Evolutionary conservation across 495 filamentous ascomycete species (phyloP), one percentile per base, ranked within the genome.

Genomic region (Penicillium robsamsonii): DNA sequence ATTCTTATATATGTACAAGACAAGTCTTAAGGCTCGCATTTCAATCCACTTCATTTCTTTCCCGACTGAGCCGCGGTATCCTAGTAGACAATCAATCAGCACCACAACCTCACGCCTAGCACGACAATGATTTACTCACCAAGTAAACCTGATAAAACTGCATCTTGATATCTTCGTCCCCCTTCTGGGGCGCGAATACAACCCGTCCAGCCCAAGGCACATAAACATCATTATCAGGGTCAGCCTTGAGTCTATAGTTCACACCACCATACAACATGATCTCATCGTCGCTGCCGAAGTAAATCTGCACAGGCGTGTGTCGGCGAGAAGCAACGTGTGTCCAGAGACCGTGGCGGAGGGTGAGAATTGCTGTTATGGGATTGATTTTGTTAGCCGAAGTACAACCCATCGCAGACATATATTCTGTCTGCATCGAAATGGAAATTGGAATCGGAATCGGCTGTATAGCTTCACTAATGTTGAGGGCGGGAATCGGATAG

Each of bases 71-170:
- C 73, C 31, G 71, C 62, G 12, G 73, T 62, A 67, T 74, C 73
- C 73, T 75, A 49, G 2, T 46, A 40, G 2, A 6, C 15, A 22
- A 15, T 56, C 17, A 62, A 50, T 56, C 45, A 25, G 17, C 51
- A 40, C 24, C 35, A 43, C 17, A 3, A 24, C 15, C 33, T 37
- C 15, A 33, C 13, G 17, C 44, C 33, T 24, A 64, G 60, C 27
- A 20, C 2, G 12, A 63, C 46, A 76, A 46, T 11, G 4, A 27
- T 17, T 3, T 18, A 75, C 79, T 60, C 50, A 84, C 84, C 70
- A 87, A 66, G 70, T 85, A 87, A 55, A 87, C 84, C 69, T 86
- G 83, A 75, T 87, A 87, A 61, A 82, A 83, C 55, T 67, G 71
- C 81, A 86, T 81, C 71, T 77, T 82, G 59, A 80, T 70, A 35